Evolutionary conservation across 148 eudicot genomes (phyloP), one percentile per base, ranked within the genome.

Genomic region (Pharnaceum exiguum): DNA sequence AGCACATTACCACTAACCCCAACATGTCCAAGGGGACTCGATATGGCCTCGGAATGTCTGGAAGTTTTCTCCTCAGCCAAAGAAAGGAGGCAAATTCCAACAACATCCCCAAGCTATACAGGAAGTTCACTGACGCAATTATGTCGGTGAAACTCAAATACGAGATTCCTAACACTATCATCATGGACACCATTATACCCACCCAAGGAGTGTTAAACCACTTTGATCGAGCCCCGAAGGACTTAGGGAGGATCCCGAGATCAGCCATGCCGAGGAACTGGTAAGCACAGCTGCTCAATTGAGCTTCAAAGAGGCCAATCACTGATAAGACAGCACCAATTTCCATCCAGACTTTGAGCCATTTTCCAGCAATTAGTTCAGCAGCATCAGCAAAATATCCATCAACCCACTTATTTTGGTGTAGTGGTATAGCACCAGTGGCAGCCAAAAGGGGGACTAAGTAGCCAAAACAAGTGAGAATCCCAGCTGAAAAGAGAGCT

Each of bases 1-100:
- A 17, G 51, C 82, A 81, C 82, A 78, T 78, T 12, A 77, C 23
- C 49, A 75, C 53, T 67, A 82, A 55, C 5, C 76, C 78, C 15
- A 36, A 8, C 55, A 75, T 49, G 17, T 54, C 61, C 47, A 81
- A 59, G 1, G 80, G 81, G 12, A 82, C 78, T 49, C 46, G 40
- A 27, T 4, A 81, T 0, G 86, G 86, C 69, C 86, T 63, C 59
- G 60, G 59, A 4, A 63, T 15, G 17, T 47, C 33, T 16, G 68
- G 68, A 75, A 65, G 65, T 49, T 65, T 75, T 63, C 55, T 56
- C 65, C 75, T 70, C 63, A 75, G 29, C 74, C 78, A 66, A 2
- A 74, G 64, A 70, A 75, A 75, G 13, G 79, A 75, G 47, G 79
- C 69, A n/a, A 75, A 75, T 26, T 70, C 79, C 17, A 75, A 46